These are phyloP conservation scores for Naganishia friedmannii DNA, from an alignment of 768 basidiomycete species.

Conservation along the genomic window DNA sequence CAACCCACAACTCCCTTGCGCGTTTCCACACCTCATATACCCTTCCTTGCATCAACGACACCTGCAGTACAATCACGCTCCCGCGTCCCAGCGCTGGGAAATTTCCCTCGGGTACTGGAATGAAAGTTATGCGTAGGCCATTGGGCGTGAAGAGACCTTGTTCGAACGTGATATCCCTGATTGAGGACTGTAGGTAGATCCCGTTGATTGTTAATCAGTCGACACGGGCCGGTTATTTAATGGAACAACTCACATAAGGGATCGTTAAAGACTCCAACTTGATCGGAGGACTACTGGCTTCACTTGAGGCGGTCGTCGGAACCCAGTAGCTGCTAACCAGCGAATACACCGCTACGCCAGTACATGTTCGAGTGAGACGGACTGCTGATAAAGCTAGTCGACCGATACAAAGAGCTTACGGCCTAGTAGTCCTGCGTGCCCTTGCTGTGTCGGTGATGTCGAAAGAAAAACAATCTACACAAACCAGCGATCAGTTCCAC, in stretches of 20 bases:
- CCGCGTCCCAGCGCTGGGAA: neutral
- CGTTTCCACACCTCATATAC: conserved; percentile 18
- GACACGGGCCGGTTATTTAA: neutral
- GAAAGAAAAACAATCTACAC: neutral
- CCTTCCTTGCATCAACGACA: conserved; percentile 5
- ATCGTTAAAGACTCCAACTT: conserved; percentile 15
- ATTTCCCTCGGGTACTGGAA: conserved; percentile 6
- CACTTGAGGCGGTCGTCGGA: neutral
- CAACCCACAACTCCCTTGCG: conserved; percentile 11
- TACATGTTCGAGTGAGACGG: no score
- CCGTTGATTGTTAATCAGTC: neutral
- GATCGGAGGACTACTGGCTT: neutral
- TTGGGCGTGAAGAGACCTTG: conserved; percentile 20
- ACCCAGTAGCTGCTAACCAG: conserved; percentile 1
- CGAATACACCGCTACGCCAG: conserved; percentile 10
- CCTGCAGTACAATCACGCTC: conserved; percentile 14
- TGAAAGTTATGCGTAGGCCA: conserved; percentile 4
- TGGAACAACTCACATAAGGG: neutral
- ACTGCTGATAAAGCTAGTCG: neutral
- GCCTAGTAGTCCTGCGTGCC: neutral
- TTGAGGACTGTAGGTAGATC: neutral
- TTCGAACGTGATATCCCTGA: conserved; percentile 13
- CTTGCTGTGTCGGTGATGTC: neutral
- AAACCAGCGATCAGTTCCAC: no score
- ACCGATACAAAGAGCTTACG: neutral